These are phyloP conservation scores for Platanthera guangdongensis DNA, from an alignment of 106 monocot genomes.

Conservation along the genomic window DNA sequence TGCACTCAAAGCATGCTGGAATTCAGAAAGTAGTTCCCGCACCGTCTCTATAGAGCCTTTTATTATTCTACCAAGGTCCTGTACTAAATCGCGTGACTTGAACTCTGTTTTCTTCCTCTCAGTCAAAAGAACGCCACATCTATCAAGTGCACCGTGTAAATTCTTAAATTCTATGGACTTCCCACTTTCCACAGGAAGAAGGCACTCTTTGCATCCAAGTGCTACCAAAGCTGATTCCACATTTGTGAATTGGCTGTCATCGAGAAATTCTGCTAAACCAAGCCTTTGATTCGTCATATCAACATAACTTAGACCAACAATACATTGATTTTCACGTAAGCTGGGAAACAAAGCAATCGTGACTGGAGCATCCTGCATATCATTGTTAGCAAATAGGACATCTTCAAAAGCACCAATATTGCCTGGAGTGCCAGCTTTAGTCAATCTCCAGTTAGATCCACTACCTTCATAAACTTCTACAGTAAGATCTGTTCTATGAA, in stretches of 20 bases:
- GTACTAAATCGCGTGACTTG: slow-evolving; percentile 82
- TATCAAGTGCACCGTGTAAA: slow-evolving; percentile 50
- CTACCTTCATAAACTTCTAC: slow-evolving; percentile 96
- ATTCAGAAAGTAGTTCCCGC: slow-evolving; percentile 74
- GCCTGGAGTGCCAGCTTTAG: slow-evolving; percentile 83
- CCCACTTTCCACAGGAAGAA: slow-evolving; percentile 63
- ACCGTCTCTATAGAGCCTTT: slow-evolving; percentile 86
- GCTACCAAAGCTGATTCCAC: slow-evolving; percentile 81
- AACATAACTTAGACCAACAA: slow-evolving; percentile 75
- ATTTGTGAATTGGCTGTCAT: slow-evolving; percentile 93
- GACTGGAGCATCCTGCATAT: slow-evolving; percentile 96
- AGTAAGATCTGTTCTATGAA: slow-evolving; percentile 86
- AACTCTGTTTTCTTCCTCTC: slow-evolving; percentile 92
- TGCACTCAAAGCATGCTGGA: slow-evolving; percentile 68
- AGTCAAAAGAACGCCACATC: slow-evolving; percentile 76
- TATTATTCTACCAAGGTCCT: slow-evolving; percentile 86
- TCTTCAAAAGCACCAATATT: slow-evolving; percentile 95
- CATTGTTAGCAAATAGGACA: slow-evolving; percentile 95
- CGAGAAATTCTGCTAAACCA: slow-evolving; percentile 87
- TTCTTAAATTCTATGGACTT: slow-evolving; percentile 46
- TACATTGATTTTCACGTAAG: slow-evolving; percentile 65
- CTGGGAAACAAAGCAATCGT: slow-evolving; percentile 63
- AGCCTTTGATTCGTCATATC: slow-evolving; percentile 71
- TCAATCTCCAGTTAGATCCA: slow-evolving; percentile 86
- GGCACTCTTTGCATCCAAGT: slow-evolving; percentile 95